A percentile compares a stretch with the other conserved stretches of the same genome.
These are phyloP conservation scores for Meyerozyma sp. DNA, from an alignment of 1,139 yeast genomes.

Conservation along the genomic window DNA sequence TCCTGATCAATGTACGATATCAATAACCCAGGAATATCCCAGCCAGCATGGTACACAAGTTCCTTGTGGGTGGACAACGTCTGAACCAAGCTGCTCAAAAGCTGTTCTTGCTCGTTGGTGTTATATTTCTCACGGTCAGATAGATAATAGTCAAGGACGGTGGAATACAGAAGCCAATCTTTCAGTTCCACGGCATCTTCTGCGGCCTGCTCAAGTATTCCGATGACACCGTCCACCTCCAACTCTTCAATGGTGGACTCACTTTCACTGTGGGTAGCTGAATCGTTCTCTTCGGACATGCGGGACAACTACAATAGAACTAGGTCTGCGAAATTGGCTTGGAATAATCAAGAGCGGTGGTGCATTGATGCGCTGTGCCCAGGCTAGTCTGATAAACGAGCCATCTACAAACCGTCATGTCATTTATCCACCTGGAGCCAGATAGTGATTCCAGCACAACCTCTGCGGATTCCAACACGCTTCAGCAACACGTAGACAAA, in stretches of 20 bases:
- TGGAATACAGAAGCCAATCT: slow-evolving; percentile 69
- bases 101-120: slow-evolving; percentile 41
- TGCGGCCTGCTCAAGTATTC: slow-evolving; percentile 29
- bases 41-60: slow-evolving; percentile 67
- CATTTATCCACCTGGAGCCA: not conserved
- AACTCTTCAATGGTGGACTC: slow-evolving; percentile 22
- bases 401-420: not conserved
- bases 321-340: no score
- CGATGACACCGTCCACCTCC: slow-evolving; percentile 23
- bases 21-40: slow-evolving; percentile 77
- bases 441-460: not conserved
- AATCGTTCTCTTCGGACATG: slow-evolving; percentile 8
- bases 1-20: slow-evolving; percentile 38
- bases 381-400: not conserved
- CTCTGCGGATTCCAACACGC: not conserved
- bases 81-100: slow-evolving; percentile 36
- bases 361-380: not conserved
- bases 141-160: slow-evolving; percentile 60
- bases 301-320: not conserved
- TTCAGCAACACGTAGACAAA: not conserved
- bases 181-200: slow-evolving; percentile 34
- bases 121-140: slow-evolving; percentile 41
- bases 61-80: slow-evolving; percentile 31
- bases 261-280: slow-evolving; percentile 12
- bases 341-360: no score